These are phyloP conservation scores for Dendryphion nanum DNA, from an alignment of 2,329 filamentous ascomycete genomes.

Conservation along the genomic window DNA sequence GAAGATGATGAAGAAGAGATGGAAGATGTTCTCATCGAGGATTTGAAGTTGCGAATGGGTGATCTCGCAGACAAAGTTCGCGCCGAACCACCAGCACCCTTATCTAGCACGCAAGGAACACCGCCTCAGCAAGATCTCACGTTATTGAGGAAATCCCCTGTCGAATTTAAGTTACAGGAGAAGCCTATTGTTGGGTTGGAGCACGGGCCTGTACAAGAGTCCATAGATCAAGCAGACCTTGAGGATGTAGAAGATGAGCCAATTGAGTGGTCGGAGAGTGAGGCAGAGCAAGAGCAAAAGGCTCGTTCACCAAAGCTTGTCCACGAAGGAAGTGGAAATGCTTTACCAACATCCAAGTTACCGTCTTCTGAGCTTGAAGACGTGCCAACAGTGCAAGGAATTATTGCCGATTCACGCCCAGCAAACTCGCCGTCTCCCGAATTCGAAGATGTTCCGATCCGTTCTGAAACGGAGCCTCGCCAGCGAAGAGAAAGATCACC, in stretches of 20 bases:
- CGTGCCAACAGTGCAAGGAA: conserved; percentile 23
- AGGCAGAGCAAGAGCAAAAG: conserved; percentile 31
- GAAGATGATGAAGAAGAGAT: conserved; percentile 42
- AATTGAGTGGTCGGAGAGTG: conserved; percentile 57
- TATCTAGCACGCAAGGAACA: conserved; percentile 15
- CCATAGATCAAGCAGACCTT: too few relatives aligned
- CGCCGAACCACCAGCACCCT: conserved; percentile 40
- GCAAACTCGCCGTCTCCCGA: conserved; percentile 47
- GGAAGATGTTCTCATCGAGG: conserved; percentile 32
- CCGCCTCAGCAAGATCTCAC: conserved; percentile 19
- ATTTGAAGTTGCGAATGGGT: conserved; percentile 38
- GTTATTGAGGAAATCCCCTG: conserved; percentile 15
- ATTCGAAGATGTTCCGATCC: conserved; percentile 50
- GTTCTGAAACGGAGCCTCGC: conserved; percentile 8
- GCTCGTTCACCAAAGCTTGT: not conserved
- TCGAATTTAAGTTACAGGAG: not conserved
- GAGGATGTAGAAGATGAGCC: conserved; percentile 42
- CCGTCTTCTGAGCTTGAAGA: conserved; percentile 52
- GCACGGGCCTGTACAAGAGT: conserved; percentile 30
- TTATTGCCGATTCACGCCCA: conserved; percentile 15
- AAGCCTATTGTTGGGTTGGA: not conserved
- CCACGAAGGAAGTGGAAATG: not conserved
- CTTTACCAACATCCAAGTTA: conserved; percentile 28
- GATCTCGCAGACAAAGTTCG: conserved; percentile 45
- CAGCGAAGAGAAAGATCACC: conserved; percentile 23